Evolutionary conservation across 2,329 filamentous ascomycete genomes (phyloP), one percentile per base, ranked within the genome.

Genomic region (Apiospora rasikravindrae): DNA sequence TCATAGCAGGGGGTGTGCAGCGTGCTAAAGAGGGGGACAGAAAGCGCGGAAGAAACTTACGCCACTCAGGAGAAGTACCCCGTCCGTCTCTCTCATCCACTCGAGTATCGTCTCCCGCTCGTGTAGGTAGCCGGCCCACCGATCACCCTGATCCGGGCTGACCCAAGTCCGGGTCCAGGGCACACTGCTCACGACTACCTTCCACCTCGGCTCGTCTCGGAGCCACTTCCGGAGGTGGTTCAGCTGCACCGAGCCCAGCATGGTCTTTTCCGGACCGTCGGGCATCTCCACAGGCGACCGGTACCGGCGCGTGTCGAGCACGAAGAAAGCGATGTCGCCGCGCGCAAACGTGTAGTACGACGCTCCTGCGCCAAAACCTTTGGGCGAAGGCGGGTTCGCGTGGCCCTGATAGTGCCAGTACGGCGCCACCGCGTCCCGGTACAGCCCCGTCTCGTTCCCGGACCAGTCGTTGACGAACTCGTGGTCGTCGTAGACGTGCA

Each of bases 121-220:
- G 73, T 85, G 81, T 1, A 92, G 83, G 77, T 91, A 92, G 0
- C 90, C 91, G 42, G 88, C 89, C 91, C 91, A 93, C 8, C 91
- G 92, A 76, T 93, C 91, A 67, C 87, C 84, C 42, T 73, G 69
- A 0, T 86, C 87, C 14, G 74, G 74, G 24, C 89, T 89, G 71
- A 87, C 88, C 91, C 91, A 93, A 77, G 93, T 93, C 77, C 91
- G 91, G 1, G 91, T 93, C 80, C 93, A 93, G 0, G 91, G 91
- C 0, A 92, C 89, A 71, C 88, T 89, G 70, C 88, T 89, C 13
- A 91, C 86, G 71, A 93, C 83, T 73, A 93, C 87, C 78, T 93
- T 93, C 91, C 91, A 93, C 14, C 68, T 49, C 26, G 66, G 67
- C 42, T 76, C 76, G 11, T 51, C 51, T 14, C 29, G 49, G 19